phyloP scores from a whole-genome alignment of 208 protist genomes.

The Trypanosomatidae sp. region DNA sequence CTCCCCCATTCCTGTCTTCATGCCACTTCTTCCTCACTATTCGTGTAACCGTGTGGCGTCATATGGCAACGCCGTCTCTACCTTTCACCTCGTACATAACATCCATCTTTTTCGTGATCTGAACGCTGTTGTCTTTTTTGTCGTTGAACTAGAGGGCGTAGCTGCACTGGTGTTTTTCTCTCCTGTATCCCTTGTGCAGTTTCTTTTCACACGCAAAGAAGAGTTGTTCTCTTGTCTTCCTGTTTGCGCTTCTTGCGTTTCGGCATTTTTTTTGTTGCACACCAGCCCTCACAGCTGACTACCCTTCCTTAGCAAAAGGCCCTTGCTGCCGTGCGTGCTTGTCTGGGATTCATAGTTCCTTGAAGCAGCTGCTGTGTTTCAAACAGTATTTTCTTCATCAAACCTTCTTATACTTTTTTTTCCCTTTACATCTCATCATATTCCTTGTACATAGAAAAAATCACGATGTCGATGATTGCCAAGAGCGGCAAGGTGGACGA shows the following conservation, averaged over 20 bases:
- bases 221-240: neutral
- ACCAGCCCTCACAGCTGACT: neutral
- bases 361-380: neutral
- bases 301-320: neutral
- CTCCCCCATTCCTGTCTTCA: neutral
- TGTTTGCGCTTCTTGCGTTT: neutral
- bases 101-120: neutral
- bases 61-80: neutral
- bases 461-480: constrained; percentile 4
- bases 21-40: neutral
- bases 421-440: neutral
- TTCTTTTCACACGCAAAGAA: constrained; percentile 4
- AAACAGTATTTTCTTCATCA: neutral
- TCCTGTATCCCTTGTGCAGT: neutral
- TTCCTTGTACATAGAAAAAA: neutral
- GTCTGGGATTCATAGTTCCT: neutral
- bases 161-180: neutral
- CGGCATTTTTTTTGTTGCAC: neutral
- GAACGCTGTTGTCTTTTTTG: neutral
- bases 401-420: neutral
- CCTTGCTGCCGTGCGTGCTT: neutral
- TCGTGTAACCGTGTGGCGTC: neutral
- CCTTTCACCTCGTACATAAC: neutral
- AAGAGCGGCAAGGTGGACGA: constrained; percentile 59
- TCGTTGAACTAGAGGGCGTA: neutral